A percentile compares a stretch with the other conserved stretches of the same genome.
These are phyloP conservation scores for Podaxis sp. DNA, from an alignment of 768 basidiomycete genomes.

Conservation along the genomic window DNA sequence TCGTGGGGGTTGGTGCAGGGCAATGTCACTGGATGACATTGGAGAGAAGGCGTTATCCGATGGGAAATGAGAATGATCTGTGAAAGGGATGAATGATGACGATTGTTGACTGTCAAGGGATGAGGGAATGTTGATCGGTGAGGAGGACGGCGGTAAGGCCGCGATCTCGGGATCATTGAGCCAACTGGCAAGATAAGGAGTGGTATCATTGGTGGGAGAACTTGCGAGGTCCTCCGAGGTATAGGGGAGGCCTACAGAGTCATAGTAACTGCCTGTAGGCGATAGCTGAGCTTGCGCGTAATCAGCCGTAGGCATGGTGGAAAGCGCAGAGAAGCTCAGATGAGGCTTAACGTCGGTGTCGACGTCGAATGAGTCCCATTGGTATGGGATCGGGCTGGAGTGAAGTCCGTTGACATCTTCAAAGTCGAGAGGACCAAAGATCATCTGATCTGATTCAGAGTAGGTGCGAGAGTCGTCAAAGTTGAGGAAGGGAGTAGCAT, in stretches of 20 bases:
- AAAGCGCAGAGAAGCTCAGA: constrained; percentile 32
- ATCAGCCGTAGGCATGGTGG: constrained; percentile 29
- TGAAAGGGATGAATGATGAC: constrained; percentile 47
- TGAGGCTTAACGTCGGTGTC: constrained; percentile 43
- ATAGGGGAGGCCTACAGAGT: constrained; percentile 38
- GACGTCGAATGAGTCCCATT: constrained; percentile 37
- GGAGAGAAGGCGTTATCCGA: constrained; percentile 51
- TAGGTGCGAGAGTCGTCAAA: constrained; percentile 34
- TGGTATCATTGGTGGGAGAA: constrained; percentile 41
- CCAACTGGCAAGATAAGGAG: constrained; percentile 53
- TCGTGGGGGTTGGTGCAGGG: constrained; percentile 59
- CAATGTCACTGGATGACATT: constrained; percentile 47
- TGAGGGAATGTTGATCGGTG: constrained; percentile 64
- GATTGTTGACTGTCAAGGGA: constrained; percentile 39
- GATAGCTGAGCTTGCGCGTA: constrained; percentile 38
- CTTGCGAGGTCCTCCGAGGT: constrained; percentile 39
- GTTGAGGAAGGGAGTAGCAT: constrained; percentile 29
- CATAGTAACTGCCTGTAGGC: constrained; percentile 34
- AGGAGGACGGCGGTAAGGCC: constrained; percentile 36
- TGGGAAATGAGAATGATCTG: constrained; percentile 43
- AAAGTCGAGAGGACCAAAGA: constrained; percentile 60
- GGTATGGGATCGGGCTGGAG: constrained; percentile 25
- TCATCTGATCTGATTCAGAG: constrained; percentile 49
- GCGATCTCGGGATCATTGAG: constrained; percentile 56
- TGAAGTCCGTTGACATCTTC: constrained; percentile 37